These are phyloP conservation scores for Xylariales sp. DNA, from an alignment of 2,329 filamentous ascomycete genomes.

Conservation along the genomic window DNA sequence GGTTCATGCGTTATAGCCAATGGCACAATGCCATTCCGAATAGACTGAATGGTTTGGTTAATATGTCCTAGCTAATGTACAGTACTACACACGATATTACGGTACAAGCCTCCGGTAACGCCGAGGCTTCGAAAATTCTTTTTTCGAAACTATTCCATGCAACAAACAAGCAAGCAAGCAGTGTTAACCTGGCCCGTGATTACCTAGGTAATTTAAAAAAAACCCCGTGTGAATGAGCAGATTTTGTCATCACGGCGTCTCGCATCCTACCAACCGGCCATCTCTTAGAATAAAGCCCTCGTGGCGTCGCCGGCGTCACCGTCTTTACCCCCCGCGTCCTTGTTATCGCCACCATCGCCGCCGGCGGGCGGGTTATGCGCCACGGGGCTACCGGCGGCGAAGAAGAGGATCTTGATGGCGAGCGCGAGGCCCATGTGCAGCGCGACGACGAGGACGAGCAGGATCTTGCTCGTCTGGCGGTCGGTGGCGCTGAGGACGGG, in stretches of 20 bases:
- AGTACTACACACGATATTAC: constrained; percentile 40
- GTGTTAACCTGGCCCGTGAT: neutral
- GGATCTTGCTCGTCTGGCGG: constrained; percentile 86
- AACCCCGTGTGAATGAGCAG: neutral
- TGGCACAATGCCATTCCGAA: neutral
- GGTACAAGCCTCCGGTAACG: constrained; percentile 23
- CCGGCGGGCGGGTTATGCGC: constrained; percentile 44
- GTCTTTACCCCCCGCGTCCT: constrained; percentile 39
- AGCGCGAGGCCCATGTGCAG: constrained; percentile 91
- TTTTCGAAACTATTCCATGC: constrained; percentile 15
- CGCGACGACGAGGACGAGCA: constrained; percentile 84
- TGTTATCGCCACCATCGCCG: constrained; percentile 29
- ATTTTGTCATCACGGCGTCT: neutral
- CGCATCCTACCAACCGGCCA: neutral
- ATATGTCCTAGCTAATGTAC: constrained; percentile 36
- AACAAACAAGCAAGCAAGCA: constrained; percentile 6
- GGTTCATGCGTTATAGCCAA: too few species aligned
- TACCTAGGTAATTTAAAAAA: neutral
- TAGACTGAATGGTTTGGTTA: constrained; percentile 32
- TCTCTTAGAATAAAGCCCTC: constrained; percentile 37
- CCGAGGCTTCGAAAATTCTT: constrained; percentile 20
- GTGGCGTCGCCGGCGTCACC: constrained; percentile 34
- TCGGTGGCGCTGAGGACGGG: constrained; percentile 94
- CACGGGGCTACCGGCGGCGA: constrained; percentile 79
- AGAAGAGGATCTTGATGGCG: constrained; percentile 97